These are phyloP conservation scores for Penicillium brevicompactum DNA, from an alignment of 2,329 filamentous ascomycete species.

Conservation along the genomic window DNA sequence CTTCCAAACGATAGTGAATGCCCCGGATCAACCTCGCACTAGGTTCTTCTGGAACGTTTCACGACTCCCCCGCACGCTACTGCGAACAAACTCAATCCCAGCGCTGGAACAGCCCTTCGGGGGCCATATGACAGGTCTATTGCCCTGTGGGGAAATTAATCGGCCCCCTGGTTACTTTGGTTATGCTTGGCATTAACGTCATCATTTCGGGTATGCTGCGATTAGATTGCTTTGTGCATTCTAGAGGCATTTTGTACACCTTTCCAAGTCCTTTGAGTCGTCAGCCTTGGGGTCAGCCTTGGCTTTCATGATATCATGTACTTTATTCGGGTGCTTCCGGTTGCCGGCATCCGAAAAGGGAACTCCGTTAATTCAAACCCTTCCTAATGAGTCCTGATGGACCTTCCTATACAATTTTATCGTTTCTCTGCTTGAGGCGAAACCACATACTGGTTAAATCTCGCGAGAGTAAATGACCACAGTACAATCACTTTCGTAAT, in stretches of 20 bases:
- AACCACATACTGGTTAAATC: too few species aligned
- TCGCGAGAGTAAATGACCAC: too few species aligned
- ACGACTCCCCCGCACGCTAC: conserved; percentile 11
- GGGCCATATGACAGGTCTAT: not conserved
- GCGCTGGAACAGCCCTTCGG: not conserved
- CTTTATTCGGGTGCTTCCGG: not conserved
- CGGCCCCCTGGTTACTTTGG: not conserved
- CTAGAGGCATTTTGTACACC: not conserved
- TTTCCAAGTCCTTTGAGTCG: not conserved
- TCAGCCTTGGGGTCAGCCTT: not conserved
- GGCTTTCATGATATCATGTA: not conserved
- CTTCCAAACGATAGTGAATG: not conserved
- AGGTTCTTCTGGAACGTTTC: conserved; percentile 27
- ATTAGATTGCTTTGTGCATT: not conserved
- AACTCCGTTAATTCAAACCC: too few species aligned
- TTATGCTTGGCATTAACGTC: conserved; percentile 28
- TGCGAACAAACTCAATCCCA: conserved; percentile 10
- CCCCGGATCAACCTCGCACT: conserved; percentile 1
- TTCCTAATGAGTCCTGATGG: too few species aligned
- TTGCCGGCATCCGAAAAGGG: not conserved
- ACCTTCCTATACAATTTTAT: too few species aligned
- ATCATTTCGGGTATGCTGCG: conserved; percentile 6
- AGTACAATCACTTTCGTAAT: too few species aligned
- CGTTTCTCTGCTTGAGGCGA: too few species aligned
- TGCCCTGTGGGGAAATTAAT: not conserved